Evolutionary conservation across 805 yeast genomes (phyloP), one percentile per base, ranked within the genome.

Genomic region (Candida xiaguanensis): DNA sequence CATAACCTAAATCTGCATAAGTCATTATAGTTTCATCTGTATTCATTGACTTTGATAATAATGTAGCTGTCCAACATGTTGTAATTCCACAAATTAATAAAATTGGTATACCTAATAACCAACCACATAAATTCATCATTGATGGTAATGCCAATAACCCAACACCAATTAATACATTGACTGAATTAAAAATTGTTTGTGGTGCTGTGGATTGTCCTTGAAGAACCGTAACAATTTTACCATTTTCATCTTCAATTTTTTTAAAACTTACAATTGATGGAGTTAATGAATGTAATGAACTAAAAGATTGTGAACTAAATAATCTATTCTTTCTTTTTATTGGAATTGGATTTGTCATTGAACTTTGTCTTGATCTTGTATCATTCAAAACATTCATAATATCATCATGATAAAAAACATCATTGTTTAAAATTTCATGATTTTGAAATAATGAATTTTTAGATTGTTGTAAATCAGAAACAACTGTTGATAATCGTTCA

Each of bases 1-100:
- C 85, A 51, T 77, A 82, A 3, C 95, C 95, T 35, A 89, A 69
- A 63, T 89, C 96, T 0, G 95, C 95, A 58, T 88, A 89, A 0
- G 96, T 85, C 70, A 83, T 80, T 38, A 88, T 63, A 0, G 93
- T 81, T 12, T 76, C 81, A 61, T 88, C 93, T 1, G 88, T 82
- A 45, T 82, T 88, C 73, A 88, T 73, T 47, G 95, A 80, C 43
- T 75, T 72, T 11, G 91, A 81, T 42, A 89, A 67, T 36, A 87
- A 64, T 5, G 72, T 72, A 7, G 96, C 96, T 2, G 93, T 81
- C 70, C 87, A 80, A 48, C 74, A 82, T 2, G 96, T 88, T 20
- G 80, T 62, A 9, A 66, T 35, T 1, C 93, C 93, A 55, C 90
- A 79, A 2, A 72, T 43, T 1, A 75, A 41, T 40, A 89, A 60